Evolutionary conservation across 768 basidiomycete genomes (phyloP).

Genomic region (Boletus fagicola): DNA sequence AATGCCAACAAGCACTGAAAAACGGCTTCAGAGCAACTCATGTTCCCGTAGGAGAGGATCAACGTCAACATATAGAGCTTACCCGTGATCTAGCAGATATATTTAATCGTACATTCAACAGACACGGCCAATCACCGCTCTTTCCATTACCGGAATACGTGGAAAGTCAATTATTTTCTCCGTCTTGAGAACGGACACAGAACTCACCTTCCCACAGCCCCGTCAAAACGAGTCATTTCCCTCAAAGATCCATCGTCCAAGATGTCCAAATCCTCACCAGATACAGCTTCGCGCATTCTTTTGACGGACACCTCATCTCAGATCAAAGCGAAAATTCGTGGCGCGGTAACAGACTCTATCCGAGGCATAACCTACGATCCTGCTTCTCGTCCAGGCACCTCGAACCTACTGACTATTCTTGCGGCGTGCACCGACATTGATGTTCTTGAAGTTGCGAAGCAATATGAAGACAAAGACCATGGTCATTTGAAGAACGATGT

Average conservation of each 20-base stretch:
- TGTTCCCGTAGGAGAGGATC: slow-evolving; percentile 96
- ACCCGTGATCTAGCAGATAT: slow-evolving; percentile 76
- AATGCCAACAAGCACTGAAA: not conserved
- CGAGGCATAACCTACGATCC: slow-evolving; percentile 80
- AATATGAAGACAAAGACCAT: slow-evolving; percentile 57
- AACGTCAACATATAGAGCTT: slow-evolving; percentile 91
- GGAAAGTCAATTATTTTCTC: slow-evolving; percentile 54
- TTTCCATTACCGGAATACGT: slow-evolving; percentile 75
- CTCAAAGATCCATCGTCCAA: slow-evolving; percentile 82
- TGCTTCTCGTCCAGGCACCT: slow-evolving; percentile 70
- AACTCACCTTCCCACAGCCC: slow-evolving; percentile 45
- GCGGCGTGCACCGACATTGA: slow-evolving; percentile 63
- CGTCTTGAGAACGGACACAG: not conserved
- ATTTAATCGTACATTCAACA: slow-evolving; percentile 72
- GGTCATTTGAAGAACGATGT: slow-evolving; percentile 73
- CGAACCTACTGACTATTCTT: slow-evolving; percentile 79
- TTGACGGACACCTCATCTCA: slow-evolving; percentile 68
- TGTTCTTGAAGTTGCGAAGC: slow-evolving; percentile 43
- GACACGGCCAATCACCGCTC: slow-evolving; percentile 39
- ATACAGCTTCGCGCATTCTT: slow-evolving; percentile 76
- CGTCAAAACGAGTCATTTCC: slow-evolving; percentile 79
- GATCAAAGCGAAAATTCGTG: slow-evolving; percentile 70
- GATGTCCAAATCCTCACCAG: slow-evolving; percentile 93
- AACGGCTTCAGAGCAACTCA: slow-evolving; percentile 66
- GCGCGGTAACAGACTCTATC: slow-evolving; percentile 84